Conservation (phyloP, 2,329 filamentous ascomycete genomes). For the Fusarium praegraminearum region DNA sequence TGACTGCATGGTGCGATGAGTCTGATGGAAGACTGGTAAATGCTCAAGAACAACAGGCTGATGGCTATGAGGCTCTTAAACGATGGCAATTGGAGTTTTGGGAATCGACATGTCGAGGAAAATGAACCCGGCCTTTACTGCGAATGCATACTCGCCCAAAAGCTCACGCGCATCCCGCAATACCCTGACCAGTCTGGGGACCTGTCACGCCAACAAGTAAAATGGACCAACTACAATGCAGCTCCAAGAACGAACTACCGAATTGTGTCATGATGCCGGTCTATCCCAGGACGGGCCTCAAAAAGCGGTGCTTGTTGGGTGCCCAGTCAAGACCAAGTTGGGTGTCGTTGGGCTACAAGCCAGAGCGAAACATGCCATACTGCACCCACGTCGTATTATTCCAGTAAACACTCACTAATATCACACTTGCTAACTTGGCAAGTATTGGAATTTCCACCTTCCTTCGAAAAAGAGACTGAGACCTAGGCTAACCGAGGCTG, state of each 20-base stretch:
- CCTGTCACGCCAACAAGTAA: slow-evolving; percentile 30
- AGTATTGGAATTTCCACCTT: slow-evolving; percentile 40
- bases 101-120: slow-evolving; percentile 6
- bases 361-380: slow-evolving; percentile 13
- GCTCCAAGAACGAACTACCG: slow-evolving; percentile 7
- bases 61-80: slow-evolving; percentile 13
- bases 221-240: slow-evolving; percentile 26
- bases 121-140: slow-evolving; percentile 16
- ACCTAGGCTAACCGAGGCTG: slow-evolving; percentile 27
- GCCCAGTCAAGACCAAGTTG: slow-evolving; percentile 33
- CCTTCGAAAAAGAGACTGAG: slow-evolving; percentile 5
- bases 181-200: slow-evolving; percentile 30
- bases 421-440: background rate
- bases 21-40: background rate
- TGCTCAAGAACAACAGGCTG: background rate
- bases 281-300: slow-evolving; percentile 33
- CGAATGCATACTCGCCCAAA: slow-evolving; percentile 37
- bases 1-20: slow-evolving; percentile 14
- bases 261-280: slow-evolving; percentile 10
- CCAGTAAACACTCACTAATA: background rate
- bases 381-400: background rate
- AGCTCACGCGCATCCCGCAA: slow-evolving; percentile 37
- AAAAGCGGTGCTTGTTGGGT: slow-evolving; percentile 35
- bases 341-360: slow-evolving; percentile 39
- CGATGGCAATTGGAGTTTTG: background rate